Evolutionary conservation across 2,329 filamentous ascomycete genomes (phyloP).

Genomic region (Fusarium sp.): DNA sequence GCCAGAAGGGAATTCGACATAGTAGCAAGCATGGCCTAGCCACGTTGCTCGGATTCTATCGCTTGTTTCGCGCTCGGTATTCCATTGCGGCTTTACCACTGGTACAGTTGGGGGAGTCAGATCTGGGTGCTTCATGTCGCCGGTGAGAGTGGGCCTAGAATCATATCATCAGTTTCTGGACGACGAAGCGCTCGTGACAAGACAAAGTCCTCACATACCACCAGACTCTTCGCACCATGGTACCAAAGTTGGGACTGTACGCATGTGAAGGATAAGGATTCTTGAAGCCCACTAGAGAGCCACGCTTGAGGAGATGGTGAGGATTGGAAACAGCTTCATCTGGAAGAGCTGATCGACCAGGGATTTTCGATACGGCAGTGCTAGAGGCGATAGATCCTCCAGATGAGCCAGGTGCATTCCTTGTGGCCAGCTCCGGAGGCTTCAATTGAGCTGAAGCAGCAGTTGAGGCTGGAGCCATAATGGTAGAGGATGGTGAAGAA

Average conservation of each 20-base stretch:
- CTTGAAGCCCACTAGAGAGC: slow-evolving; percentile 55
- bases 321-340: slow-evolving; percentile 56
- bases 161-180: slow-evolving; percentile 12
- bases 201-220: slow-evolving; percentile 45
- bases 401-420: not conserved
- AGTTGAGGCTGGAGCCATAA: slow-evolving; percentile 30
- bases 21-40: slow-evolving; percentile 95
- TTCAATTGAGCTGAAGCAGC: slow-evolving; percentile 21
- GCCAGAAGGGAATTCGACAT: slow-evolving; percentile 87
- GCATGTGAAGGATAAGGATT: slow-evolving; percentile 62
- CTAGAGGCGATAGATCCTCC: slow-evolving; percentile 21
- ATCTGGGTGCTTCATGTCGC: slow-evolving; percentile 61
- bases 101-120: slow-evolving; percentile 72
- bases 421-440: slow-evolving; percentile 30
- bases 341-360: slow-evolving; percentile 48
- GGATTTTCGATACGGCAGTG: slow-evolving; percentile 48
- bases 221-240: slow-evolving; percentile 46
- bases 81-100: slow-evolving; percentile 73
- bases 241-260: slow-evolving; percentile 29
- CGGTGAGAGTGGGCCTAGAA: slow-evolving; percentile 51
- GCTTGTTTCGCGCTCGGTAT: slow-evolving; percentile 65
- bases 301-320: slow-evolving; percentile 58
- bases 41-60: slow-evolving; percentile 82
- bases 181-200: not conserved
- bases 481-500: slow-evolving; percentile 25